Evolutionary conservation across 257 asterid genomes (phyloP).

Genomic region (Craterostigma plantagineum): DNA sequence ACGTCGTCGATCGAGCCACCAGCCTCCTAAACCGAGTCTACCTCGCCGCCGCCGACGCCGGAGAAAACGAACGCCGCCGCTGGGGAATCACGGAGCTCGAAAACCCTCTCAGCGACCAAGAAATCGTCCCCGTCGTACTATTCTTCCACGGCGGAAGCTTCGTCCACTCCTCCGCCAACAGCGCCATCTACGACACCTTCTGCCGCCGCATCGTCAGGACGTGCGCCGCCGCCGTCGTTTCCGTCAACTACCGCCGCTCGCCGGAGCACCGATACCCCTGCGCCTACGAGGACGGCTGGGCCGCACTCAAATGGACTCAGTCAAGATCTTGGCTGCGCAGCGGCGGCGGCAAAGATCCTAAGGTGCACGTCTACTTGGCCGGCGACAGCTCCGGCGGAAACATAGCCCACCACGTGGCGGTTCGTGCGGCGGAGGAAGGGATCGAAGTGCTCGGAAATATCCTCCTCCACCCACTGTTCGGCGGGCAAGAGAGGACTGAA

Average conservation of each 20-base stretch:
- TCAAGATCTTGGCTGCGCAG: constrained; percentile 53
- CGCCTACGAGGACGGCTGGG: constrained; percentile 80
- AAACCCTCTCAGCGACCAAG: constrained; percentile 33
- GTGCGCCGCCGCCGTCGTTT: constrained; percentile 58
- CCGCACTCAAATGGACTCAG: constrained; percentile 58
- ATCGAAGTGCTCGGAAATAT: constrained; percentile 2
- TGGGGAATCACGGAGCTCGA: constrained; percentile 35
- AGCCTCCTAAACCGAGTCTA: constrained; percentile 54
- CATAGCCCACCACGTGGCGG: constrained; percentile 4
- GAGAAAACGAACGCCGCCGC: constrained; percentile 7
- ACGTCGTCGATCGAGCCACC: constrained; percentile 48
- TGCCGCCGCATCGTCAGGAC: constrained; percentile 62
- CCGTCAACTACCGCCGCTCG: constrained; percentile 63
- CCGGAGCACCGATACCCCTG: constrained; percentile 68
- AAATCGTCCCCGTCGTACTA: constrained; percentile 48
- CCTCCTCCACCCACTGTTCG: constrained; percentile 4
- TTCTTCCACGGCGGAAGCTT: constrained; percentile 92
- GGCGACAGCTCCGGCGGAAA: constrained; percentile 6
- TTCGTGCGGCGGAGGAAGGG: constrained; percentile 1
- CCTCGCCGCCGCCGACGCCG: constrained; percentile 14
- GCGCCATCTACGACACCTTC: constrained; percentile 67
- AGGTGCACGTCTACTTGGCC: constrained; percentile 1
- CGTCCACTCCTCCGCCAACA: constrained; percentile 72
- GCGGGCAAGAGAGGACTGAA: constrained; percentile 1
- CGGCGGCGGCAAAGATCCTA: constrained; percentile 10